Evolutionary conservation across 768 basidiomycete genomes (phyloP), one percentile per base, ranked within the genome.

Genomic region (Dentipellis fragilis): DNA sequence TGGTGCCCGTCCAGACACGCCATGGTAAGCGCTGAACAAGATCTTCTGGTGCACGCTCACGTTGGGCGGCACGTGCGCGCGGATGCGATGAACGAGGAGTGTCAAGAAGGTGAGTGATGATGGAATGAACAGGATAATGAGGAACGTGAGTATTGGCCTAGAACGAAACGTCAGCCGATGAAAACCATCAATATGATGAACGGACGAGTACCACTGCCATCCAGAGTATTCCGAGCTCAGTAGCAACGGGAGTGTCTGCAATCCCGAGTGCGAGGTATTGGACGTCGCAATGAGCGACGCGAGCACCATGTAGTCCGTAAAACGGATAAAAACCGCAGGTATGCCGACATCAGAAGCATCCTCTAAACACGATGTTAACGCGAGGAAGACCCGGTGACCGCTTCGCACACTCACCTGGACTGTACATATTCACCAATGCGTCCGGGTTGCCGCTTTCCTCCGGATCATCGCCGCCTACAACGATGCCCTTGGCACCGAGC

Each of bases 201-300:
- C 79, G 83, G 63, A 91, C 89, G 88, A 91, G 66, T 91, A 92
- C 90, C 92, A 94, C 65, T 93, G 89, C 85, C 90, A 93, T 45
- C 85, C 80, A 12, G 87, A 85, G 64, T 85, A 87, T 59, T 89
- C 86, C 4, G 85, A 83, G 12, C 80, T 87, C 63, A 92, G 85
- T 56, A 86, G 73, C 22, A 92, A 71, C 1, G 87, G 87, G 29
- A 92, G 76, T 0, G 89, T 91, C 45, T 75, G 78, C 50, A 90
- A 63, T 42, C 87, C 89, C 38, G 84, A 83, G 64, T 91, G 87
- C 19, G 88, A 86, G 3, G 87, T 86, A 57, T 89, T 90, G 38
- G 87, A 89, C 23, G 78, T 69, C 21, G 75, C 69, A 57, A 94
- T 87, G 56, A 93, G 73, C n/a, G 76, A 71, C 54, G 74, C 77